Conservation (phyloP, 306 rosid species). For the Vigna radiata region DNA sequence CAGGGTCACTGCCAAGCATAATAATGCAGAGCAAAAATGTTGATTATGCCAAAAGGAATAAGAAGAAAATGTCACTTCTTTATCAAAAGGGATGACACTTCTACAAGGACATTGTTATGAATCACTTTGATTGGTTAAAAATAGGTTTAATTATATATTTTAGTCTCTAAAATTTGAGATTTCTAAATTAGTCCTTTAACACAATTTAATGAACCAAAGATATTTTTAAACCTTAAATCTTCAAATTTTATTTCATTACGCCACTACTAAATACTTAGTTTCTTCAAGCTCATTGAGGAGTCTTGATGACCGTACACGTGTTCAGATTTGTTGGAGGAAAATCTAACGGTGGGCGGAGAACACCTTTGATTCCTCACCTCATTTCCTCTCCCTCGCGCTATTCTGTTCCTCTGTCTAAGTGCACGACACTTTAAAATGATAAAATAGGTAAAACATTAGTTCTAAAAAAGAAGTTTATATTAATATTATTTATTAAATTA, state of each 20-base stretch:
- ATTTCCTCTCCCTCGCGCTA: slow-evolving; percentile 17
- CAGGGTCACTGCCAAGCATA: not conserved
- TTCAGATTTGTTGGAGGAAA: slow-evolving; percentile 20
- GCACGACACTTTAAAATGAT: too few species aligned
- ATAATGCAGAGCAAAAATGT: slow-evolving; percentile 3
- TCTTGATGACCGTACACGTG: slow-evolving; percentile 38
- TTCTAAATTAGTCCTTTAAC: too few species aligned
- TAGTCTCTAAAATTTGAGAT: too few species aligned
- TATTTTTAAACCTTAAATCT: too few species aligned
- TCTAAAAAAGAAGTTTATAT: too few species aligned
- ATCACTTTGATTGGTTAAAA: not conserved
- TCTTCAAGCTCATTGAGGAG: not conserved
- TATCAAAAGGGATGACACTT: slow-evolving; percentile 30
- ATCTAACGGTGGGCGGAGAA: slow-evolving; percentile 43
- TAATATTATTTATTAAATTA: too few species aligned
- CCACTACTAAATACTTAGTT: too few species aligned
- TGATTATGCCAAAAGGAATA: not conserved
- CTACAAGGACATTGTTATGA: slow-evolving; percentile 47
- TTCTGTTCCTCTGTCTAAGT: slow-evolving; percentile 4
- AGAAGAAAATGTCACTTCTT: slow-evolving; percentile 23
- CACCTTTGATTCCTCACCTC: slow-evolving; percentile 20
- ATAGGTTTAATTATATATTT: too few species aligned
- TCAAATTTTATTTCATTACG: too few species aligned
- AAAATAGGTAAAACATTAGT: too few species aligned
- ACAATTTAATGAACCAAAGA: too few species aligned